Evolutionary conservation across 2,329 filamentous ascomycete genomes (phyloP), one percentile per base, ranked within the genome.

Genomic region (Pestalotiopsis sp.): DNA sequence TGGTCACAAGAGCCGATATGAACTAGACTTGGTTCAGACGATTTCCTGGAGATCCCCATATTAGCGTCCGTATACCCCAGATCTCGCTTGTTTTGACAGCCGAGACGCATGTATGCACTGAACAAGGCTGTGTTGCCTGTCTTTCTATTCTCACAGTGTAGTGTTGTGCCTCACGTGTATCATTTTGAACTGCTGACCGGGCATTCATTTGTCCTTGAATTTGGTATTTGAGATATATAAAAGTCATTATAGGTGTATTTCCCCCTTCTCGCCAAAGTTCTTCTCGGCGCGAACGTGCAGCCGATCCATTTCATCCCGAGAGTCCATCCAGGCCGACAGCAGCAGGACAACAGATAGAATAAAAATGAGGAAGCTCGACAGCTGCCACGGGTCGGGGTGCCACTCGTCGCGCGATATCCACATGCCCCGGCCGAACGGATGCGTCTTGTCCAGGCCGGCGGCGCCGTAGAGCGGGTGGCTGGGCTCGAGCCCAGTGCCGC

Each of bases 241-340:
- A 45, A 45, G 14, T n/a, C n/a, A n/a, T 27, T n/a, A 65, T 36
- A 67, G 25, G 31, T 67, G n/a, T 25, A 67, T 67, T n/a, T 59
- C 52, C n/a, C 65, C 65, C 27, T 67, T 67, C n/a, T 27, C 57
- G 23, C 65, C 65, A 60, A 67, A 67, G 11, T 17, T 52, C 14
- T 67, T 6, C 14, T 38, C 7, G 9, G 38, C 45, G 20, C 23
- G 17, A 9, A 23, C 56, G 12, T 60, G 52, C 12, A 38, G 25
- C 14, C 9, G 52, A 13, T 5, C 9, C 20, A 13, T 41, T 13
- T 60, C 65, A n/a, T 60, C 65, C 36, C 57, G 45, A 12, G 58
- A 49, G 31, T 67, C 65, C 12, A 59, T 36, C 65, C 65, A 67
- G 4, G 65, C 65, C 56, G 65, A 67, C n/a, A 67, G 9, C 23